phyloP scores from a whole-genome alignment of 495 filamentous ascomycete species.

The Podospora tetraspora region DNA sequence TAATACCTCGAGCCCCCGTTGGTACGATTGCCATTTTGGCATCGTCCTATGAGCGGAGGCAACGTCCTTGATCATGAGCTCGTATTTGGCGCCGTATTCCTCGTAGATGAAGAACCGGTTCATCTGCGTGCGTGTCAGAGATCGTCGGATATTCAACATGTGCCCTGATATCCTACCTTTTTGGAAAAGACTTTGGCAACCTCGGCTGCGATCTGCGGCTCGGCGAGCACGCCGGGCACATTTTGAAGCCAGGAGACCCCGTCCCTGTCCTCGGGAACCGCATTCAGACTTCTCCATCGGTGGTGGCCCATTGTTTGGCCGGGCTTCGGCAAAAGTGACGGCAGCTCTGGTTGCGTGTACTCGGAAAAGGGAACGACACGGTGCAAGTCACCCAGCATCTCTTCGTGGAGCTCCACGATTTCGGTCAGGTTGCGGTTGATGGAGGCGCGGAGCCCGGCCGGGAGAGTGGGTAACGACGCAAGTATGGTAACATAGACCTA shows the following conservation, averaged over 20 bases:
- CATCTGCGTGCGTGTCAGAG: slow-evolving; percentile 49
- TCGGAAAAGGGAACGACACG: slow-evolving; percentile 57
- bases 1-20: slow-evolving; percentile 82
- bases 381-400: slow-evolving; percentile 61
- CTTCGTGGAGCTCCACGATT: slow-evolving; percentile 66
- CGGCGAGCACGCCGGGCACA: slow-evolving; percentile 53
- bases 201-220: slow-evolving; percentile 63
- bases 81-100: slow-evolving; percentile 82
- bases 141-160: neutral
- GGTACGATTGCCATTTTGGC: slow-evolving; percentile 72
- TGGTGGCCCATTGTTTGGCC: slow-evolving; percentile 35
- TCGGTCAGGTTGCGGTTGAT: slow-evolving; percentile 64
- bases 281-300: slow-evolving; percentile 57
- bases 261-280: slow-evolving; percentile 48
- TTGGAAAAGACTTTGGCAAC: slow-evolving; percentile 74
- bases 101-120: slow-evolving; percentile 78
- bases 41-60: slow-evolving; percentile 61
- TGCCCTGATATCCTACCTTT: slow-evolving; percentile 47
- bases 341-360: slow-evolving; percentile 44
- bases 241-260: slow-evolving; percentile 40
- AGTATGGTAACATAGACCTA: slow-evolving; percentile 66
- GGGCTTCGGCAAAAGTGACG: slow-evolving; percentile 12
- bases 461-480: slow-evolving; percentile 53
- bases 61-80: slow-evolving; percentile 72
- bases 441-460: slow-evolving; percentile 50